Base-by-base conservation (phyloP, 257 asterid species). In the Solanum microdontum region DNA sequence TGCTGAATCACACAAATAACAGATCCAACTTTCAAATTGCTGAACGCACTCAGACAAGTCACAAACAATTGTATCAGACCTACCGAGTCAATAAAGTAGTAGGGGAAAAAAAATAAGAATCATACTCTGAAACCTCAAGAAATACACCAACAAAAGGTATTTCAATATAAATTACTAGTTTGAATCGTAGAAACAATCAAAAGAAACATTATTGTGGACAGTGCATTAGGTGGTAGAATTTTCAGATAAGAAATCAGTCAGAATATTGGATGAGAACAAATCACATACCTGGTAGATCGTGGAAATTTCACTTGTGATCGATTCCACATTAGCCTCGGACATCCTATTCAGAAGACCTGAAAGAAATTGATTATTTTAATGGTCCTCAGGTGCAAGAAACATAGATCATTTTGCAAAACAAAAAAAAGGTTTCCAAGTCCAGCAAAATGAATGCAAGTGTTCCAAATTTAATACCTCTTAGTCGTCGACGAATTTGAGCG, bases 301-400 rank as follows among this genome's bases (percentile, higher is more conserved):
- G 87, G 94, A 94, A 87, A 94, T 89, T 88, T 96, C 96, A 76
- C 92, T 87, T 1, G 98, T 92, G 88, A 94, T 92, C 43, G 96
- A 94, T 91, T 96, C 98, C 85, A 97, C 93, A 87, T 95, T 95
- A 75, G 94, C 89, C 90, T 95, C 98, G 33, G 99, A 94, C 76
- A 95, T 89, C 96, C 94, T 93, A 88, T 94, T 94, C 19, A 97
- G 90, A 82, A 96, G 96, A 86, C 99, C 99, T 97, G 92, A 82
- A 88, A 75, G 90, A 84, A 83, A 84, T 34, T 64, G 85, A 60
- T 87, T 89, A 85, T 34, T 84, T 79, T 40, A 86, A 26, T 72
- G 64, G 30, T 40, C 82, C 76, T 85, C 66, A 85, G 72, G 55
- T 83, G 87, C 68, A 85, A 86, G 72, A 74, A 48, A 85, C 37